Conservation (phyloP, 2,329 filamentous ascomycete genomes). For the Fusarium torreyae region DNA sequence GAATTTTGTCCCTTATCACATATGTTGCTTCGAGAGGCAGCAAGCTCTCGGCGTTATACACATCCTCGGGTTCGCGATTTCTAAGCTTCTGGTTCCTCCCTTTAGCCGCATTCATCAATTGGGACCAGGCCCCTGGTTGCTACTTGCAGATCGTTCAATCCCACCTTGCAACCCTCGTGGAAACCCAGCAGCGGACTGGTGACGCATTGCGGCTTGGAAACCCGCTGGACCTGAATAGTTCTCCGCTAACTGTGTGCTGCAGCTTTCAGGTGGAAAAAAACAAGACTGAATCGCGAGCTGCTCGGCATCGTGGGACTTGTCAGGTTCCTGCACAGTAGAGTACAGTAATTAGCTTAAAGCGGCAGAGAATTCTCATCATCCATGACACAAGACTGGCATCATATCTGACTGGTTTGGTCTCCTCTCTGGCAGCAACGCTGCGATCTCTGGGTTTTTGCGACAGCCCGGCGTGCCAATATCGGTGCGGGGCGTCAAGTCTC, state of each 20-base stretch:
- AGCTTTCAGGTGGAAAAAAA: constrained; percentile 5
- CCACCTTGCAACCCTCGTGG: constrained; percentile 43
- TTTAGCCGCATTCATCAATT: constrained; percentile 43
- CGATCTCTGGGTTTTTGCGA: constrained; percentile 34
- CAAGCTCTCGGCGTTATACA: constrained; percentile 6
- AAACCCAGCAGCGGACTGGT: constrained; percentile 39
- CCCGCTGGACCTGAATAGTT: constrained; percentile 4
- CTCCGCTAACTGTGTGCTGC: constrained; percentile 27
- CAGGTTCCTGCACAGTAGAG: constrained; percentile 21
- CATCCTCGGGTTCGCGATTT: constrained; percentile 16
- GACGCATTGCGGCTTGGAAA: constrained; percentile 43
- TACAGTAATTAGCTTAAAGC: constrained; percentile 14
- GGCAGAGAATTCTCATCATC: constrained; percentile 29
- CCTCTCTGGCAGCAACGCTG: constrained; percentile 28
- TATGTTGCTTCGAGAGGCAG: neutral
- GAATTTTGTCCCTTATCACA: neutral
- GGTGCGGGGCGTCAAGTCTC: constrained; percentile 43
- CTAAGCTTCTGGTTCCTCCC: constrained; percentile 36
- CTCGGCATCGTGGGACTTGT: constrained; percentile 25
- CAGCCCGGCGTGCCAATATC: constrained; percentile 42
- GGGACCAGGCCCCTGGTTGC: constrained; percentile 46
- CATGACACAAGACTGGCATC: constrained; percentile 52
- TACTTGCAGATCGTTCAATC: constrained; percentile 50
- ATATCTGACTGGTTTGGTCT: constrained; percentile 44
- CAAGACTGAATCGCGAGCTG: constrained; percentile 19